A percentile compares a stretch with the other conserved stretches of the same genome.
phyloP scores from a whole-genome alignment of 805 yeast species.

The Kodamaea jinghongensis region DNA sequence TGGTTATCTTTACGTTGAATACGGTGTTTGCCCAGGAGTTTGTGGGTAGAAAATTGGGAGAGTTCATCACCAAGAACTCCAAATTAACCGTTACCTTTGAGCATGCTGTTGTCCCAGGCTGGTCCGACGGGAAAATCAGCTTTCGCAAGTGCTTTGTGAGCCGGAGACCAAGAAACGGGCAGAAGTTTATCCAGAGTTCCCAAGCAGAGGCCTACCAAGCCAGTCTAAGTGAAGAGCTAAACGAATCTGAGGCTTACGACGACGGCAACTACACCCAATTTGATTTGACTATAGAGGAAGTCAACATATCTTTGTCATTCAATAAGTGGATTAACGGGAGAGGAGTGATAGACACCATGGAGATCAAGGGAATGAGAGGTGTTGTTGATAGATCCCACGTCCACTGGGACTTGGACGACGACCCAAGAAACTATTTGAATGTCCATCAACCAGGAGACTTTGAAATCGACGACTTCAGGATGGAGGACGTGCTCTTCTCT shows the following conservation, averaged over 20 bases:
- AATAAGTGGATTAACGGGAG: slow-evolving; percentile 86
- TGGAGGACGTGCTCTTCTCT: slow-evolving; percentile 84
- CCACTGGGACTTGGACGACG: slow-evolving; percentile 75
- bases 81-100: slow-evolving; percentile 85
- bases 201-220: slow-evolving; percentile 69
- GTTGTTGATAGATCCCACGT: slow-evolving; percentile 90
- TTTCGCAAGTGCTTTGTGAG: slow-evolving; percentile 85
- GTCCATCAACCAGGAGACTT: slow-evolving; percentile 83
- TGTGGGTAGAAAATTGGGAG: slow-evolving; percentile 79
- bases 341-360: slow-evolving; percentile 77
- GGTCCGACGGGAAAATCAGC: slow-evolving; percentile 83
- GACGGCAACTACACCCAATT: slow-evolving; percentile 97
- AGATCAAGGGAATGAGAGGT: slow-evolving; percentile 84
- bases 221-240: slow-evolving; percentile 27
- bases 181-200: slow-evolving; percentile 64
- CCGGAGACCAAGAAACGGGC: slow-evolving; percentile 64
- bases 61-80: slow-evolving; percentile 77
- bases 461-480: slow-evolving; percentile 76
- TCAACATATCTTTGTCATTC: slow-evolving; percentile 76
- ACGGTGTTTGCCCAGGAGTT: slow-evolving; percentile 87
- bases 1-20: slow-evolving; percentile 72
- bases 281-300: slow-evolving; percentile 84
- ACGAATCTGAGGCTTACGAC: slow-evolving; percentile 40
- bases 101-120: slow-evolving; percentile 90
- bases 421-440: slow-evolving; percentile 77